Evolutionary conservation across 306 rosid species (phyloP).

Genomic region (Quercus parvula): DNA sequence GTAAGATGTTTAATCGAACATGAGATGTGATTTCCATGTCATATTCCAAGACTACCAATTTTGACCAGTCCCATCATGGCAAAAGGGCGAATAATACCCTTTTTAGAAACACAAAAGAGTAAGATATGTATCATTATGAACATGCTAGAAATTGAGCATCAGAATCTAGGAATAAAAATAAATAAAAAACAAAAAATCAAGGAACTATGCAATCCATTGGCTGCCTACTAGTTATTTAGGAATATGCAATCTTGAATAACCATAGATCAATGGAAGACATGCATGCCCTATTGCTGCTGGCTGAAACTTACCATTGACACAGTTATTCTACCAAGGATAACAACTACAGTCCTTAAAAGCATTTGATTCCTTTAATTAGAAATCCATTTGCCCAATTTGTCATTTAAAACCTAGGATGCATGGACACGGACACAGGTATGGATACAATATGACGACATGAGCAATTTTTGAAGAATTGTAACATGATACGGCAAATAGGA

Average conservation of each 20-base stretch:
- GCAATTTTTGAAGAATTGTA: no score
- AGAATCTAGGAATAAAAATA: neutral
- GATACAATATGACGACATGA: no score
- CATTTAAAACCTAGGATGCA: neutral
- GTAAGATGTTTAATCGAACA: no score
- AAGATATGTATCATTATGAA: neutral
- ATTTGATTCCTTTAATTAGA: neutral
- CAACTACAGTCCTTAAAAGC: neutral
- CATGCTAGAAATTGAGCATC: neutral
- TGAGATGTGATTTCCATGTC: neutral
- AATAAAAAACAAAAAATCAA: neutral
- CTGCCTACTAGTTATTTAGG: neutral
- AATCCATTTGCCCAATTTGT: neutral
- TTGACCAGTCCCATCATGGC: constrained; percentile 14
- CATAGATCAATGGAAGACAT: neutral
- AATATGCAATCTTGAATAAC: neutral
- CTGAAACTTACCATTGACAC: neutral
- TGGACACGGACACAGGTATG: no score
- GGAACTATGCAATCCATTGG: neutral
- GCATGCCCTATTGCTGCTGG: neutral
- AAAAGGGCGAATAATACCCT: neutral
- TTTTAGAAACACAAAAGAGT: neutral
- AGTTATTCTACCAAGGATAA: neutral
- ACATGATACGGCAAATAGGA: no score
- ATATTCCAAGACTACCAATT: constrained; percentile 2